phyloP scores from a whole-genome alignment of 2,329 filamentous ascomycete species.

The Pseudogymnoascus sp. region DNA sequence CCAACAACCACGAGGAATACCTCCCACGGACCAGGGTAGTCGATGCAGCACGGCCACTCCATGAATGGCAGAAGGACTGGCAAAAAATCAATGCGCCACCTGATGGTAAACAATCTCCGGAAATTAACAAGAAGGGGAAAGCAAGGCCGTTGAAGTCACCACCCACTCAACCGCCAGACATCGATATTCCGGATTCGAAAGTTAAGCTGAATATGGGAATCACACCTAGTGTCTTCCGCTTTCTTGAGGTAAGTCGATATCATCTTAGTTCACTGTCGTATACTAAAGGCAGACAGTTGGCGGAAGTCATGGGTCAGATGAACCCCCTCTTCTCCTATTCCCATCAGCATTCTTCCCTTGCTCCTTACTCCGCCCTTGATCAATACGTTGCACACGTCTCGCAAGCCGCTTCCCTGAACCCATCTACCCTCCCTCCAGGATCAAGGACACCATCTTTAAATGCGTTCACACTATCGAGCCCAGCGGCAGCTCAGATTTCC shows the following conservation, averaged over 20 bases:
- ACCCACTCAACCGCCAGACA: conserved; percentile 48
- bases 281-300: conserved; percentile 38
- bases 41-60: conserved; percentile 51
- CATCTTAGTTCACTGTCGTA: conserved; percentile 20
- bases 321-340: conserved; percentile 53
- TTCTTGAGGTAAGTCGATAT: conserved; percentile 46
- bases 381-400: conserved; percentile 48
- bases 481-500: conserved; percentile 50
- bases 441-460: neutral
- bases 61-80: conserved; percentile 61
- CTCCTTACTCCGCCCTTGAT: conserved; percentile 51
- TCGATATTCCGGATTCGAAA: conserved; percentile 50
- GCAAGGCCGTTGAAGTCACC: conserved; percentile 51
- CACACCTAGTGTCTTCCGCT: conserved; percentile 53
- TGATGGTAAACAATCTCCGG: conserved; percentile 52
- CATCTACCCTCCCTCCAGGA: neutral
- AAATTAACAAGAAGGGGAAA: conserved; percentile 61
- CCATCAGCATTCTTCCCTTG: conserved; percentile 44
- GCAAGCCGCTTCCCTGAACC: conserved; percentile 13
- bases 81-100: conserved; percentile 44
- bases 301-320: conserved; percentile 60
- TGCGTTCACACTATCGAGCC: conserved; percentile 32
- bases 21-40: conserved; percentile 61
- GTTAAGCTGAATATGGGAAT: conserved; percentile 51
- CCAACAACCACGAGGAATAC: conserved; percentile 71